Evolutionary conservation across 495 filamentous ascomycete genomes (phyloP).

Genomic region (Trichoderma gamsii): DNA sequence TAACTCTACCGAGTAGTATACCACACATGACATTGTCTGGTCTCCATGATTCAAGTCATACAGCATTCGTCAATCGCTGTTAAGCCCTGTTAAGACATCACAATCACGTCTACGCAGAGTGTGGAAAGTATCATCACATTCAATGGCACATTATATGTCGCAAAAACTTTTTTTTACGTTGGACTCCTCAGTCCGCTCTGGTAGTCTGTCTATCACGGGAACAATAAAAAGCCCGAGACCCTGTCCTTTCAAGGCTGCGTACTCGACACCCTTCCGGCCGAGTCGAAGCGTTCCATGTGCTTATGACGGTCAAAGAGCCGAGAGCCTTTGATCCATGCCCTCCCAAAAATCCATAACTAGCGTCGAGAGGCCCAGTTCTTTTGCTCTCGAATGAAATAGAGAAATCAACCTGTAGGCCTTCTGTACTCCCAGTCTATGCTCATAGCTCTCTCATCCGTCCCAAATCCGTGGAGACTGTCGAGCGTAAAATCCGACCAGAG

Average conservation of each 20-base stretch:
- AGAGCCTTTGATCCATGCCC: constrained; percentile 12
- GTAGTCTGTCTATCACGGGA: constrained; percentile 14
- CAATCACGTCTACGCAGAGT: background rate
- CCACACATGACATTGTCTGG: no score
- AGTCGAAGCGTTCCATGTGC: constrained; percentile 14
- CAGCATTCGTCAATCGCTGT: no score
- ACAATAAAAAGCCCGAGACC: constrained; percentile 9
- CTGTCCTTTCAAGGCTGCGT: constrained; percentile 1
- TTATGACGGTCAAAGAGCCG: constrained; percentile 8
- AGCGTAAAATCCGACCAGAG: constrained; percentile 30
- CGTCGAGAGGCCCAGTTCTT: constrained; percentile 11
- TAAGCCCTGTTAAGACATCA: no score
- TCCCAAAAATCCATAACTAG: constrained; percentile 11
- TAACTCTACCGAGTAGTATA: no score
- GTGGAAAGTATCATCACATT: background rate
- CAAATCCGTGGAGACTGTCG: constrained; percentile 18
- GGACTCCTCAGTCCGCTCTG: constrained; percentile 15
- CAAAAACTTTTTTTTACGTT: constrained; percentile 9
- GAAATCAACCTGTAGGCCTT: constrained; percentile 6
- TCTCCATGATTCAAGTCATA: no score
- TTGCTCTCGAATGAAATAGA: constrained; percentile 14
- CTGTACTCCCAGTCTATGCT: constrained; percentile 13
- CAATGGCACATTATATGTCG: background rate
- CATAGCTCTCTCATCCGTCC: constrained; percentile 8
- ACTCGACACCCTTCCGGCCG: constrained; percentile 13